Evolutionary conservation across 202 grass and related monocot species (phyloP).

Genomic region (Schoenoplectus triqueter): DNA sequence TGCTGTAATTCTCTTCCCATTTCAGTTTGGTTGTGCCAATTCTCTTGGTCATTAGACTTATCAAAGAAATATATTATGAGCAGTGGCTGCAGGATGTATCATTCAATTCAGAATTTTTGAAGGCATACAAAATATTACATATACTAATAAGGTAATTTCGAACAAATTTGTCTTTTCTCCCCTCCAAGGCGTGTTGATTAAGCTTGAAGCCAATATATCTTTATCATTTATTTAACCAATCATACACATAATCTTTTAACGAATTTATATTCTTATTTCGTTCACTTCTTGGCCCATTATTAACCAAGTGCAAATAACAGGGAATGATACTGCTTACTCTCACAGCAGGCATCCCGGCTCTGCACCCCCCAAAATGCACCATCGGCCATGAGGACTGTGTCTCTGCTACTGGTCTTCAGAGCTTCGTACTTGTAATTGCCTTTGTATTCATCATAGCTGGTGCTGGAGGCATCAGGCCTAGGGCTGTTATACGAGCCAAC

Average conservation of each 20-base stretch:
- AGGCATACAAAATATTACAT: background rate
- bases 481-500: too few species aligned
- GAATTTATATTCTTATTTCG: background rate
- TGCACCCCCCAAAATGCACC: slow-evolving; percentile 54
- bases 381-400: slow-evolving; percentile 14
- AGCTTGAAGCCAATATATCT: background rate
- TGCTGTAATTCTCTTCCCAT: background rate
- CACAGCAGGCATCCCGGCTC: slow-evolving; percentile 55
- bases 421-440: slow-evolving; percentile 47
- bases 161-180: background rate
- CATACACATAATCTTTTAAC: background rate
- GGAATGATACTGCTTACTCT: slow-evolving; percentile 67
- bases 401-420: slow-evolving; percentile 38
- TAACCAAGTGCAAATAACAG: slow-evolving; percentile 34
- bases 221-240: background rate
- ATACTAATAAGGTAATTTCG: background rate
- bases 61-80: background rate
- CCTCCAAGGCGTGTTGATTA: background rate
- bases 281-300: background rate
- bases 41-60: background rate
- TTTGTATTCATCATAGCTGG: slow-evolving; percentile 59
- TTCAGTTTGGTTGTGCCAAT: background rate
- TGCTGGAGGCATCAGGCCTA: slow-evolving; percentile 63
- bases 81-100: background rate
- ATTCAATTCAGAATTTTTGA: background rate